Evolutionary conservation across 106 monocot genomes (phyloP), one percentile per base, ranked within the genome.

Genomic region (Gastrodia elata): DNA sequence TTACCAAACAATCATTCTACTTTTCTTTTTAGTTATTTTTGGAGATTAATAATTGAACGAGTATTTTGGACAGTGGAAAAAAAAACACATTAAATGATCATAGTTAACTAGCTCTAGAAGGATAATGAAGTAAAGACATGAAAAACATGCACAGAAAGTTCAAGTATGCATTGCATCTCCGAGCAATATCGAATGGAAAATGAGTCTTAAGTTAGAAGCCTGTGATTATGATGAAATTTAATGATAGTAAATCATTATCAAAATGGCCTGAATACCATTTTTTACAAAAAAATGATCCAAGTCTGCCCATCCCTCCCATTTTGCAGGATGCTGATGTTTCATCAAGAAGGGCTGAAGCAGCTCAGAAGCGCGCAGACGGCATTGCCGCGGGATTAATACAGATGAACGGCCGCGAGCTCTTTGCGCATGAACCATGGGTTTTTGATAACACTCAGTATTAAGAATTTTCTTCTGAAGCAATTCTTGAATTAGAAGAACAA

Each of bases 401-500:
- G 68, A 92, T 96, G 95, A 96, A 89, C 71, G 95, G 91, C 9
- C 89, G 89, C 28, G 95, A 96, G 75, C 95, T 92, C 55, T 92
- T 96, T 49, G 25, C 82, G 37, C 89, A 86, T 68, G 87, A 96
- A 42, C 92, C 95, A 6, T 92, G 92, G 92, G 95, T 89, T 2
- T 95, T 95, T 61, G 92, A 95, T 77, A 89, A 91, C 48, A 67
- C 68, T 34, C 80, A n/a, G 5, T 94, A 89, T 68, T 94, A 65
- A 90, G 27, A n/a, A 32, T 61, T 61, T 14, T 26, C 30, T 61
- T 13, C 3, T 28, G 13, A 1, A 10, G 1, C 30, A 30, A 46
- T 46, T 18, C 52, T 52, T n/a, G 4, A 52, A 4, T 48, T 18
- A 16, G 4, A 1, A 48, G 52, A 52, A 22, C n/a, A 22, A 52